A percentile compares a stretch with the other conserved stretches of the same genome.
Conservation (phyloP, 1,284 basidiomycete genomes). For the Apiotrichum gracile region DNA sequence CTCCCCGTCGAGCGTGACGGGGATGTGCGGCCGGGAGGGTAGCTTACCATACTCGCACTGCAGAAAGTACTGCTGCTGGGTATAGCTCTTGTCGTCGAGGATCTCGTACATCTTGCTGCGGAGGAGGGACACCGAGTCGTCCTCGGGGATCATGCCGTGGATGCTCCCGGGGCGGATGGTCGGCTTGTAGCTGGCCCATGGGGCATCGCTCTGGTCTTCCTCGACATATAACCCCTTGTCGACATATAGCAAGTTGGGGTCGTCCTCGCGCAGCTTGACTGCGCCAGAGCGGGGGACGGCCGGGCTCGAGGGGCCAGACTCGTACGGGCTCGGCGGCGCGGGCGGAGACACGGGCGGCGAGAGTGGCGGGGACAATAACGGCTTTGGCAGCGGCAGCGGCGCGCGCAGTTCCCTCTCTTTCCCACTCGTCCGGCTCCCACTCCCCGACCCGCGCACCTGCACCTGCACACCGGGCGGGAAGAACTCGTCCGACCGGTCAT, state of each 20-base stretch:
- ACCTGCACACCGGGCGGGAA: no score
- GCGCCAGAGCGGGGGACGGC: no score
- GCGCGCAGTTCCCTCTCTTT: no score
- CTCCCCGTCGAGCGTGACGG: not conserved
- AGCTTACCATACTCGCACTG: slow-evolving; percentile 2
- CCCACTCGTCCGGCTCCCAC: no score
- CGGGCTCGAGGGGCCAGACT: no score
- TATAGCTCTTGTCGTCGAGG: not conserved
- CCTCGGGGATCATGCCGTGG: not conserved
- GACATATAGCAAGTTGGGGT: not conserved
- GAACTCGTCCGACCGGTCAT: no score
- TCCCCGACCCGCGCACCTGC: no score
- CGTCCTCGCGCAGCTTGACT: no score
- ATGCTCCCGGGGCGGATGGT: not conserved
- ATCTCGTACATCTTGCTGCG: not conserved
- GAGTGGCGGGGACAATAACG: no score
- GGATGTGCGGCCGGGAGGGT: not conserved
- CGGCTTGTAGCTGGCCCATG: not conserved
- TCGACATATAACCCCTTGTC: not conserved
- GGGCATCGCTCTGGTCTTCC: slow-evolving; percentile 1
- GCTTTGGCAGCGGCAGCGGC: no score
- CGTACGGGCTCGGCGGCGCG: no score
- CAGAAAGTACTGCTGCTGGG: not conserved
- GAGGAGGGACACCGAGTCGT: not conserved
- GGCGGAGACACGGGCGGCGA: no score